Evolutionary conservation across 2,329 filamentous ascomycete species (phyloP), one percentile per base, ranked within the genome.

Genomic region (Calonectria honghensis): DNA sequence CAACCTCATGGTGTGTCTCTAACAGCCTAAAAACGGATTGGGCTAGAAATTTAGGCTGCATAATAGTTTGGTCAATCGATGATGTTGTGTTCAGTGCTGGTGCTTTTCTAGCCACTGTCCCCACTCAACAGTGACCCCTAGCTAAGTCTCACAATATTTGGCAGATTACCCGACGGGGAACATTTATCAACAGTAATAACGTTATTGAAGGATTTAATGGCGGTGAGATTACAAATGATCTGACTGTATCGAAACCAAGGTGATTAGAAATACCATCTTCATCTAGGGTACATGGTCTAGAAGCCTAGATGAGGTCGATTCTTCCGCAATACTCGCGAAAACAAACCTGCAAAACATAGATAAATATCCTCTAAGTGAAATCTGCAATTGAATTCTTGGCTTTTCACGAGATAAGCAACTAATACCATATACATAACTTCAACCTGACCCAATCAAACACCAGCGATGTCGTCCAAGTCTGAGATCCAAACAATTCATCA

Each of bases 401-500:
- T 5, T 27, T 24, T 16, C 32, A 37, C n/a, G 4, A 37, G 2
- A 59, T 6, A 6, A 37, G 20, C 18, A n/a, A 32, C n/a, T 11
- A 37, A 13, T 20, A 29, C 32, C n/a, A 3, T 18, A 29, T 3
- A 14, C 13, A 39, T 16, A n/a, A 4, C 7, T 37, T 32, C 7
- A 27, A 10, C 35, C n/a, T 18, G 2, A 9, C 18, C 18, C 37
- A 63, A 7, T 10, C 6, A 16, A 63, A 41, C 57, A 24, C 65
- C 32, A 52, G 68, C 51, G n/a, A 79, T 80, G 79, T 24, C 72
- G 2, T 45, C 67, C 52, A 32, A 52, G 11, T 59, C 45, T 7
- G 37, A 57, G 11, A 54, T 80, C 39, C 77, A 73, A 2, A 73
- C 65, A 24, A 32, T 61, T 4, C 81, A 80, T 41, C 75, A 75